phyloP scores from a whole-genome alignment of 305 asterid genomes.

The Stenogyne calaminthoides region DNA sequence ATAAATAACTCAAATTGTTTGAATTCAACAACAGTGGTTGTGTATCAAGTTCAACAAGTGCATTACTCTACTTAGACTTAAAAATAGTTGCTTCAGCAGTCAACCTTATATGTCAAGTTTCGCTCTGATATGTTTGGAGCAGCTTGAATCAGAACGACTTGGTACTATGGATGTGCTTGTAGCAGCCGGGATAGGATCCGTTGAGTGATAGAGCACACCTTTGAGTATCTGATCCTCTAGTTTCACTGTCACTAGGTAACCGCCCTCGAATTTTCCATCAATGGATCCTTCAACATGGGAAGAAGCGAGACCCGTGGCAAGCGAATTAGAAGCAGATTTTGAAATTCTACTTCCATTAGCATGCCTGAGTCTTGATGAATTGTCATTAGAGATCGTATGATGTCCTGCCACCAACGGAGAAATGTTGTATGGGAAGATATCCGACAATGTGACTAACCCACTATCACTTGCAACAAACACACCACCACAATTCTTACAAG shows the following conservation, averaged over 20 bases:
- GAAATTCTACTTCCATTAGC: neutral
- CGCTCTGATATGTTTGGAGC: too few relatives aligned
- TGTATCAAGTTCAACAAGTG: too few relatives aligned
- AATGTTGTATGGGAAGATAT: constrained; percentile 62
- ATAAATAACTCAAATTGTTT: too few relatives aligned
- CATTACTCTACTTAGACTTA: too few relatives aligned
- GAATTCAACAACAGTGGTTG: too few relatives aligned
- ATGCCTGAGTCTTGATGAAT: constrained; percentile 24
- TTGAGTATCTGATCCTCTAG: neutral
- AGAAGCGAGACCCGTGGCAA: too few relatives aligned
- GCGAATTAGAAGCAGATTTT: too few relatives aligned
- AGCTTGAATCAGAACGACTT: too few relatives aligned
- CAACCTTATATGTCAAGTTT: too few relatives aligned
- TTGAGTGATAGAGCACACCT: neutral
- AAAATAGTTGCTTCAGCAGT: too few relatives aligned
- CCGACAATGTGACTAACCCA: constrained; percentile 71
- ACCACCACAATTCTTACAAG: constrained; percentile 93
- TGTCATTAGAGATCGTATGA: constrained; percentile 53
- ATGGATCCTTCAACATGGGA: neutral
- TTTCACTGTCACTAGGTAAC: neutral
- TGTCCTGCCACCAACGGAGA: constrained; percentile 45
- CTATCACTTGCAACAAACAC: constrained; percentile 89
- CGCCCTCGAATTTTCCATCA: neutral
- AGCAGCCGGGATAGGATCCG: neutral
- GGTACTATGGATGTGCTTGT: neutral